Evolutionary conservation across 108 stramenopile genomes (phyloP).

Genomic region (Halocafeteria seosinensis): DNA sequence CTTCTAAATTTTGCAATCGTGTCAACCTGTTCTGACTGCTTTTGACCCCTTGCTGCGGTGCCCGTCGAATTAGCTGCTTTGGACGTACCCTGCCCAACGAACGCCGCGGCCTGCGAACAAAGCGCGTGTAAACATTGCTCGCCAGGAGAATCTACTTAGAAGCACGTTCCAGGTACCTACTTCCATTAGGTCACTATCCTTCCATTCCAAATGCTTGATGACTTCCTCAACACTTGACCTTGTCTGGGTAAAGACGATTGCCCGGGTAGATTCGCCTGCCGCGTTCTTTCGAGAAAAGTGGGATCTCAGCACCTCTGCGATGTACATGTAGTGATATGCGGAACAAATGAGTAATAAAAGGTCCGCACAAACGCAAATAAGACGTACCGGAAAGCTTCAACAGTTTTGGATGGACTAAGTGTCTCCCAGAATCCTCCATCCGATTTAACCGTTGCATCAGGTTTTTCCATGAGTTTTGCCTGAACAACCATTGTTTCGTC

Average conservation of each 20-base stretch:
- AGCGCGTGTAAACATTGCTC: too few relatives aligned
- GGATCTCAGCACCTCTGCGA: neutral
- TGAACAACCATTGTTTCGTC: neutral
- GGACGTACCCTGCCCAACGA: constrained; percentile 43
- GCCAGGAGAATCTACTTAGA: constrained; percentile 12
- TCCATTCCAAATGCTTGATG: constrained; percentile 26
- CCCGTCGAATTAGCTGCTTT: constrained; percentile 12
- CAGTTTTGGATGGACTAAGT: constrained; percentile 2
- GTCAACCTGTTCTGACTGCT: constrained; percentile 58
- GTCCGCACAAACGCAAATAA: too few relatives aligned
- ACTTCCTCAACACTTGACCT: constrained; percentile 57
- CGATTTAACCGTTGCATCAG: neutral
- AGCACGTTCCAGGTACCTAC: neutral
- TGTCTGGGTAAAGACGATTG: constrained; percentile 68
- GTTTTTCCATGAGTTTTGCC: neutral
- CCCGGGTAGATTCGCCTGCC: constrained; percentile 34
- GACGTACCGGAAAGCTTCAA: too few relatives aligned
- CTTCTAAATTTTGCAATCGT: constrained; percentile 55
- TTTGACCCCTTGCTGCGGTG: constrained; percentile 33
- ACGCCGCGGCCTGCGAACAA: too few relatives aligned
- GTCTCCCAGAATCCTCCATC: neutral
- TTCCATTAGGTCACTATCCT: constrained; percentile 2
- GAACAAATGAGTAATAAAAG: too few relatives aligned
- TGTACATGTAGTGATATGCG: too few relatives aligned
- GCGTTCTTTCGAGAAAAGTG: neutral